phyloP scores from a whole-genome alignment of 495 filamentous ascomycete genomes.

The Aspergillus coremiiformis region DNA sequence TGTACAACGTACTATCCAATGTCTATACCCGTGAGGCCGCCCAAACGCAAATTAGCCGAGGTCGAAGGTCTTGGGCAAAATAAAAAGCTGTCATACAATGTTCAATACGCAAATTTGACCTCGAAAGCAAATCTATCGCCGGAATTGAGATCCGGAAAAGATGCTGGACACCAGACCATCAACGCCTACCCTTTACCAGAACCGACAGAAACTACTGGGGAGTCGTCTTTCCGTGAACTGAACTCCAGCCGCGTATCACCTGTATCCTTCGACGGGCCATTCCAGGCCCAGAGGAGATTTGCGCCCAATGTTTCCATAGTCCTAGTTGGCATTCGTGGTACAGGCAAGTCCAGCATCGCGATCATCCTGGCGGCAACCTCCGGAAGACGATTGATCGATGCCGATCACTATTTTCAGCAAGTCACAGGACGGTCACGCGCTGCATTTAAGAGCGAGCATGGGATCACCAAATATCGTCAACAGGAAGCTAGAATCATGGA shows the following conservation, averaged over 20 bases:
- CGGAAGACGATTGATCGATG: slow-evolving; percentile 61
- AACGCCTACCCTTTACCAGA: slow-evolving; percentile 20
- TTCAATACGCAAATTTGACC: neutral
- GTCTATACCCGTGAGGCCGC: slow-evolving; percentile 33
- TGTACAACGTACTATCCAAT: slow-evolving; percentile 25
- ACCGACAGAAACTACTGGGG: slow-evolving; percentile 16
- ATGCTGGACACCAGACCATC: neutral
- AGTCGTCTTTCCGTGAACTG: slow-evolving; percentile 24
- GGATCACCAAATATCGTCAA: slow-evolving; percentile 51
- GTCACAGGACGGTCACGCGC: slow-evolving; percentile 54
- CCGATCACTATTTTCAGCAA: slow-evolving; percentile 63
- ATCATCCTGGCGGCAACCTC: slow-evolving; percentile 70
- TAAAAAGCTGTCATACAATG: slow-evolving; percentile 1
- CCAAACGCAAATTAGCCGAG: slow-evolving; percentile 32
- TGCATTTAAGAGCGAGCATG: slow-evolving; percentile 53
- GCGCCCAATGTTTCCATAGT: slow-evolving; percentile 60
- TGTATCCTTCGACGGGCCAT: slow-evolving; percentile 23
- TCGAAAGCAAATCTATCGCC: neutral
- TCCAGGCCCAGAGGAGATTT: slow-evolving; percentile 39
- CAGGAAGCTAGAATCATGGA: slow-evolving; percentile 57
- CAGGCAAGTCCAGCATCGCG: slow-evolving; percentile 69
- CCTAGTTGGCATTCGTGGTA: slow-evolving; percentile 65
- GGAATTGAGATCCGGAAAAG: neutral
- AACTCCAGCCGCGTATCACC: slow-evolving; percentile 30
- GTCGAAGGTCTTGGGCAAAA: slow-evolving; percentile 16